Evolutionary conservation across 495 filamentous ascomycete genomes (phyloP), one percentile per base, ranked within the genome.

Genomic region (Cryomyces minteri): DNA sequence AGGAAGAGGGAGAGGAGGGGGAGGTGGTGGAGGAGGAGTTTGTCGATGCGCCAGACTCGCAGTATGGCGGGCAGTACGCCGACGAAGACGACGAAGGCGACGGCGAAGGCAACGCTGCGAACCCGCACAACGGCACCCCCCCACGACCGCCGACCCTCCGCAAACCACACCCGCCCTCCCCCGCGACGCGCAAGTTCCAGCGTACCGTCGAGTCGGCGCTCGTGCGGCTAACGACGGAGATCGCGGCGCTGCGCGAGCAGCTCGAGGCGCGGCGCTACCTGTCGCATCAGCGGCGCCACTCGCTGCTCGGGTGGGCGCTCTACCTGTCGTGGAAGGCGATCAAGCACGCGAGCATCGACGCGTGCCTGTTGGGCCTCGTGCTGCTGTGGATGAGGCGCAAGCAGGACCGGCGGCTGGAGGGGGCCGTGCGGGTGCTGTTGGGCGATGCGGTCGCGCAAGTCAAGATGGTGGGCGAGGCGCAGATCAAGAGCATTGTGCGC

Each of bases 221-320:
- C 45, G 80, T 88, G 38, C 82, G 82, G 53, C 79, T 98, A 67
- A 90, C 87, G 37, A 79, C 88, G 10, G 90, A 98, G 62, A 75
- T 96, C 12, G 84, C 90, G 4, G 90, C 90, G n/a, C 66, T 94
- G 51, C 72, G 90, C 25, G 90, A 98, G 61, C 84, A 94, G 57
- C 80, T 95, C 51, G 82, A 92, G 45, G 70, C 74, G 3, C 68
- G 73, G 4, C 63, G 74, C 10, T 70, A 74, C 43, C 72, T 68
- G 60, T 66, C 65, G 47, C 61, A 68, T 6, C 65, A 61, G 36
- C 70, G 71, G 44, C 68, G 73, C 38, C 69, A 65, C 29, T 70
- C 67, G 32, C 45, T 85, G 12, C 68, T 68, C 49, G 70, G 79
- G n/a, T 94, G 83, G 82, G 8, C 79, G 5, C 64, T 72, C 14